phyloP scores from a whole-genome alignment of 169 alveolate genomes.

The Eimeria praecox region DNA sequence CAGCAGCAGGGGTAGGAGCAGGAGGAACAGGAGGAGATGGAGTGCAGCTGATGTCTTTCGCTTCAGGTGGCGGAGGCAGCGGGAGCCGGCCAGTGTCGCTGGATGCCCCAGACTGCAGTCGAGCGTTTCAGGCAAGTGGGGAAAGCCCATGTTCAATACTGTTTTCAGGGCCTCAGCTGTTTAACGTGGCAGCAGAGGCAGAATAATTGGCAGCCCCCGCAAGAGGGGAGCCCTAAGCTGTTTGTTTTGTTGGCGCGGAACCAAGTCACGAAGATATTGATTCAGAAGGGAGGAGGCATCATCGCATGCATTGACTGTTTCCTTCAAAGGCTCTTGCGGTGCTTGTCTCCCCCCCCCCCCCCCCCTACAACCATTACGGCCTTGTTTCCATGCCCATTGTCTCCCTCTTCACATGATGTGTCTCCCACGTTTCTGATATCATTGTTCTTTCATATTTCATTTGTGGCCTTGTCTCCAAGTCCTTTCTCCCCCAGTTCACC shows the following conservation, averaged over 20 bases:
- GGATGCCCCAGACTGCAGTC: conserved; percentile 52
- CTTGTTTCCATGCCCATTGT: too few relatives aligned
- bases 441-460: background rate
- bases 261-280: background rate
- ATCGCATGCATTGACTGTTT: background rate
- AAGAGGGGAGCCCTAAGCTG: background rate
- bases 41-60: conserved; percentile 14
- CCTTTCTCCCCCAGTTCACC: background rate
- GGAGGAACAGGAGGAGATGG: conserved; percentile 17
- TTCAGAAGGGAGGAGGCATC: background rate
- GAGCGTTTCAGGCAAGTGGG: conserved; percentile 12
- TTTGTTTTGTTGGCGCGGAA: conserved; percentile 9
- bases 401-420: background rate
- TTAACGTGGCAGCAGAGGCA: conserved; percentile 66
- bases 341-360: background rate
- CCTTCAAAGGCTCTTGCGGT: conserved; percentile 1
- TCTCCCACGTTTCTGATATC: background rate
- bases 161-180: conserved; percentile 59
- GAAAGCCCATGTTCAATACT: conserved; percentile 61
- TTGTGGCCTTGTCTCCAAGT: background rate
- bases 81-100: conserved; percentile 48
- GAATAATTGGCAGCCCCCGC: background rate
- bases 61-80: background rate
- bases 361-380: background rate
- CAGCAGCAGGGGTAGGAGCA: conserved; percentile 1